Evolutionary conservation across 2,329 filamentous ascomycete species (phyloP), one percentile per base, ranked within the genome.

Genomic region (Epichloe festucae): DNA sequence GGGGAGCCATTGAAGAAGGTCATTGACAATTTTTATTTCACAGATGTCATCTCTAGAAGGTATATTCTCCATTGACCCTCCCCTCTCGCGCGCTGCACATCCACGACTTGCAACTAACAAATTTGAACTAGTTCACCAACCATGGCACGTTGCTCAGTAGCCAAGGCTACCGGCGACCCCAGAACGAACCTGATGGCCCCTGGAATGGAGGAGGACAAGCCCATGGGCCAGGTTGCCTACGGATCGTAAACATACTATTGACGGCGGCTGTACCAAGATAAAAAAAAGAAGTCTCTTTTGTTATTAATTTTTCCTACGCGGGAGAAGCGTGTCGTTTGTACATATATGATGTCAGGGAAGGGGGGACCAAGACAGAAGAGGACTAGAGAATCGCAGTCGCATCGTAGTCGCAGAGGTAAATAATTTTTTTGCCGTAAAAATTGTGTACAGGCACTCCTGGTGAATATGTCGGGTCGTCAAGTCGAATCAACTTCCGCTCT

Each of bases 21-120:
- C 52, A 88, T 98, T 61, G 84, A 95, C 63, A 88, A 98, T 75
- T 98, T 98, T 70, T 98, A 90, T 75, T 95, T 97, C 72, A 98
- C 93, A 68, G 91, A 98, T 71, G 82, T 85, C 53, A 96, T 98
- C 69, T 95, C 90, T 40, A 84, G 93, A 79, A 96, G 89, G 89
- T 93, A 74, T 69, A 82, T 74, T 45, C 36, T 44, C 17, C 50
- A 8, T 19, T 12, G 2, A 5, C n/a, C n/a, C 8, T 17, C 23
- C 5, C 17, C 3, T 12, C 7, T 15, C 21, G 2, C n/a, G 19
- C 35, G 21, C 17, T 2, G 21, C 36, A 31, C 15, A 35, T n/a
- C 42, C 15, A 48, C 8, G 46, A 43, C 41, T 55, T 8, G 19
- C 2, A 42, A 19, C 38, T 39, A 35, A 49, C 17, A 1, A 39